Conservation (phyloP, 192 early-diverging fungal species). For the Backusella macrospora region DNA sequence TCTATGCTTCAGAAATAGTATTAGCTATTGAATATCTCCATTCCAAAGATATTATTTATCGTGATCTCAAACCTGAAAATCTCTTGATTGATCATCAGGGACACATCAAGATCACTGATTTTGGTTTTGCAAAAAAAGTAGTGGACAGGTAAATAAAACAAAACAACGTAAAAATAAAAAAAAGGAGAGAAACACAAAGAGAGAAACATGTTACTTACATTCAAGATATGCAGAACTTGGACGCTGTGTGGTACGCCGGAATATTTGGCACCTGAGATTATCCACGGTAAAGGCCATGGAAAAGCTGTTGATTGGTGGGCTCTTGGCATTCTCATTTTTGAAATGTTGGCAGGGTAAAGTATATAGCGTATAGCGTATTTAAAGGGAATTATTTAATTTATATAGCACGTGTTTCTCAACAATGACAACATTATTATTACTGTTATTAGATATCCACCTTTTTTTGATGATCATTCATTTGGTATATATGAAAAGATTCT, state of each 20-base stretch:
- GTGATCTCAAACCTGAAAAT: conserved; percentile 96
- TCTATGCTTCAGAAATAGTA: conserved; percentile 95
- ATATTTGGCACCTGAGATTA: conserved; percentile 97
- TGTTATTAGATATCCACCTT: conserved; percentile 78
- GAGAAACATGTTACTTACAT: neutral
- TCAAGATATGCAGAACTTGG: conserved; percentile 77
- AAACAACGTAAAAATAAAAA: neutral
- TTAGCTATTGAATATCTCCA: conserved; percentile 96
- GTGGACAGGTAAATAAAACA: conserved; percentile 48
- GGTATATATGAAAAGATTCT: conserved; percentile 99
- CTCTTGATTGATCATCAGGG: conserved; percentile 81
- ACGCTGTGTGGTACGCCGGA: conserved; percentile 98
- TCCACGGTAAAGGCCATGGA: conserved; percentile 95
- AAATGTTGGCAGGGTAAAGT: conserved; percentile 92
- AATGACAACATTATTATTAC: neutral
- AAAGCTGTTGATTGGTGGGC: conserved; percentile 99
- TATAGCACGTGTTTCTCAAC: neutral
- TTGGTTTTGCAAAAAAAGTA: conserved; percentile 97
- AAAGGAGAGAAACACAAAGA: neutral
- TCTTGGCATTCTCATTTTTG: conserved; percentile 95
- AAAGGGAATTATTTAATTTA: neutral
- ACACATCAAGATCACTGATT: conserved; percentile 97
- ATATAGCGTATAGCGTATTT: conserved; percentile 6
- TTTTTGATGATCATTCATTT: conserved; percentile 97
- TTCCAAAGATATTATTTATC: conserved; percentile 92